Base-by-base conservation (phyloP, 768 basidiomycete species). In the Naganishia antarctica region DNA sequence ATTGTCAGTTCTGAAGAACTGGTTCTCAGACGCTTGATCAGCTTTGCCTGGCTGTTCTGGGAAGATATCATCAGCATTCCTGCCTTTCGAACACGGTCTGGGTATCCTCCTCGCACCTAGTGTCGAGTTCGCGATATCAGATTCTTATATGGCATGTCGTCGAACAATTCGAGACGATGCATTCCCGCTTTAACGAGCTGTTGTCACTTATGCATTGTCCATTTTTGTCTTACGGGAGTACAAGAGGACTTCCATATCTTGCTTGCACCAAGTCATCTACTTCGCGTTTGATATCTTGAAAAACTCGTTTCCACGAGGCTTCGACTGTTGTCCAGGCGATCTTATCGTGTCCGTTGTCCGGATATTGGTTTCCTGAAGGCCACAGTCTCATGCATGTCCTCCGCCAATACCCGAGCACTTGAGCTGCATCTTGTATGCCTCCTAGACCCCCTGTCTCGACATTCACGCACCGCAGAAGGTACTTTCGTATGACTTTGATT, bases 241-340 rank as follows among this genome's bases (percentile, higher is more conserved):
- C 34, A 41, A 57, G 53, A 25, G 53, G 34, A 23, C 53, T 21
- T 12, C 53, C 53, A 26, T 89, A 91, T 64, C 83, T 84, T 74
- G 82, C 83, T 66, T 82, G 81, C 5, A 84, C 82, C 23, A 85
- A 81, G n/a, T 76, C 79, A 68, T 90, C 87, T 78, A 92, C 83
- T 70, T 80, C 81, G 13, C 70, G 79, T 78, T 86, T 89, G 2
- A 90, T 85, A 31, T 83, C 82, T 64, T 83, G 79, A 78, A 89
- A 92, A 7, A 86, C 83, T 57, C 78, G 80, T 91, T 90, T 93
- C 91, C 91, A 93, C 72, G 80, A 80, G 1, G 85, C 89, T 4
- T 66, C 70, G 13, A 45, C 28, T 25, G 34, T 45, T 1, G 16
- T 34, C 12, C 18, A 3, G 2, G 37, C 32, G 1, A 12, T 29